Conservation (phyloP, 164 flowering plant species). For the Umbilicus rupestris region DNA sequence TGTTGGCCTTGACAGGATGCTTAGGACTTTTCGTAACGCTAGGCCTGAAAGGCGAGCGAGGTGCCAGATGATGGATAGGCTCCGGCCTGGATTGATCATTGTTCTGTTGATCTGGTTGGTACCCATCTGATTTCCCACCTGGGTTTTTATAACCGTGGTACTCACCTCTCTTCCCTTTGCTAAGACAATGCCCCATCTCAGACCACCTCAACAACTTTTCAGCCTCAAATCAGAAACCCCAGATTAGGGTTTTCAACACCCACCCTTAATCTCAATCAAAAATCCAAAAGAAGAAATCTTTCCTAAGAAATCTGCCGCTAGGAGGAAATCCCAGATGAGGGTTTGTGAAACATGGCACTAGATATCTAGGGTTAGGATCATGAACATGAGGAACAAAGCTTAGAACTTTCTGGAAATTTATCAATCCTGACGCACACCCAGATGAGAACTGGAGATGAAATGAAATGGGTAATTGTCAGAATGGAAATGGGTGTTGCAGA, state of each 20-base stretch:
- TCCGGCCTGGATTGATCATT: conserved; percentile 14
- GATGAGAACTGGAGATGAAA: neutral
- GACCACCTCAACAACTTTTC: neutral
- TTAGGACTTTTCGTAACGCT: conserved; percentile 18
- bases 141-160: no score
- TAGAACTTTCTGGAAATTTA: neutral
- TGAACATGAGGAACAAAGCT: neutral
- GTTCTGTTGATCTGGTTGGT: neutral
- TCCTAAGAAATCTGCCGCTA: neutral
- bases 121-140: no score
- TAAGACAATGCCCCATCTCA: conserved; percentile 3
- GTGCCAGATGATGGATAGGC: conserved; percentile 13
- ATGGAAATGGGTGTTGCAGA: neutral
- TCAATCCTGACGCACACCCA: neutral
- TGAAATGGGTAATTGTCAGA: neutral
- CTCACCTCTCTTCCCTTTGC: conserved; percentile 2
- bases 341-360: neutral
- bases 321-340: neutral
- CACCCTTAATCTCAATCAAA: neutral
- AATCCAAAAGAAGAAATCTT: neutral
- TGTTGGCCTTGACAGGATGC: conserved; percentile 26
- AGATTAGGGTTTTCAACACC: neutral
- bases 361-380: neutral
- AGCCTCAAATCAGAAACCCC: neutral
- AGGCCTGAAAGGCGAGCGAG: conserved; percentile 9